A percentile compares a stretch with the other conserved stretches of the same genome.
phyloP scores from a whole-genome alignment of 2,329 filamentous ascomycete species.

The Fusarium continuum region DNA sequence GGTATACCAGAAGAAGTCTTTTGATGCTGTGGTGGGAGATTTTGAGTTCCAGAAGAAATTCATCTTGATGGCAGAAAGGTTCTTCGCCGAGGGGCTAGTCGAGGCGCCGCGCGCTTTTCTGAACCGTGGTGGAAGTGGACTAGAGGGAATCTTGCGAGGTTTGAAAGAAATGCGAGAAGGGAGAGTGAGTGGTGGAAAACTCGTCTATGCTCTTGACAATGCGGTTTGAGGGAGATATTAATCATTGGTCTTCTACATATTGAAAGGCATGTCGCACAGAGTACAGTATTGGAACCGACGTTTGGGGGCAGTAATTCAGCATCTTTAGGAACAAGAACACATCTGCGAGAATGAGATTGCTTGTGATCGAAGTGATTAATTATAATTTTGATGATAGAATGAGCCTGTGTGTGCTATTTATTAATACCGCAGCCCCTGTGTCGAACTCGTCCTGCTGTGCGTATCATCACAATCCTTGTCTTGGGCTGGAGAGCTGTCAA shows the following conservation, averaged over 20 bases:
- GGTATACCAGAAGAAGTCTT: background rate
- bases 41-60: conserved; percentile 10
- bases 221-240: background rate
- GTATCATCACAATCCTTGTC: conserved; percentile 5
- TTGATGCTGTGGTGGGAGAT: background rate
- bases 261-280: no score
- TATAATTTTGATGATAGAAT: no score
- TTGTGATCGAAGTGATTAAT: no score
- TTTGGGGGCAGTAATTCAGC: no score
- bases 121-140: background rate
- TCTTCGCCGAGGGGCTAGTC: background rate
- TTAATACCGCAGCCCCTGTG: background rate
- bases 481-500: conserved; percentile 5
- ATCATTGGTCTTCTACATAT: background rate
- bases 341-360: no score
- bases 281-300: no score
- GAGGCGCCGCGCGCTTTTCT: background rate
- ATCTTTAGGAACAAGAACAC: no score
- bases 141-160: background rate
- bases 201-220: conserved; percentile 3
- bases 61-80: background rate
- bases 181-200: background rate
- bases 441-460: conserved; percentile 28
- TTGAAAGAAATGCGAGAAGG: background rate
- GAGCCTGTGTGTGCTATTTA: no score